Percentiles rank a stretch among this genome's conserved stretches.
These are phyloP conservation scores for Cladosporium sp. DNA, from an alignment of 2,329 filamentous ascomycete species.

Conservation along the genomic window DNA sequence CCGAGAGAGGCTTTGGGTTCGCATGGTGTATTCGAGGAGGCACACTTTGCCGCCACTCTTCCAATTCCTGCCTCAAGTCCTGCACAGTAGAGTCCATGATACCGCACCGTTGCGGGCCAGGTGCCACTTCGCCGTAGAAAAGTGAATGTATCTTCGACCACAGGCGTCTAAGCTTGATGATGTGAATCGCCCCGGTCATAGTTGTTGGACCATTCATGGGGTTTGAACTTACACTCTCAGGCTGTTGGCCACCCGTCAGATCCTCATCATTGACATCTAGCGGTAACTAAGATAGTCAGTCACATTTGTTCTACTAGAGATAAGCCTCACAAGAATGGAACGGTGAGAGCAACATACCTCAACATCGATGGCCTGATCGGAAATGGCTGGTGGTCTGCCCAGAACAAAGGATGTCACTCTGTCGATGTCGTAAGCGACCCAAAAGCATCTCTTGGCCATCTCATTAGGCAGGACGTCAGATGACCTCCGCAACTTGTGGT, in stretches of 20 bases:
- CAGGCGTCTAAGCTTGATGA: conserved; percentile 24
- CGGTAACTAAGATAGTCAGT: background rate
- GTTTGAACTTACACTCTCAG: conserved; percentile 12
- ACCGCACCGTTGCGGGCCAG: conserved; percentile 8
- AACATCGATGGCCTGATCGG: conserved; percentile 25
- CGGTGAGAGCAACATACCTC: conserved; percentile 20
- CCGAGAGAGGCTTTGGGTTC: conserved; percentile 18
- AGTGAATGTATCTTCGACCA: conserved; percentile 23
- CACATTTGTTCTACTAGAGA: no score
- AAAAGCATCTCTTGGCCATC: conserved; percentile 32
- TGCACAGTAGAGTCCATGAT: conserved; percentile 19
- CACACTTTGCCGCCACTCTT: conserved; percentile 22
- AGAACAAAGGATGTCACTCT: conserved; percentile 30
- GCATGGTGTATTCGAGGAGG: conserved; percentile 15
- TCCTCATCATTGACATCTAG: background rate
- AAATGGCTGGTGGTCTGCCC: conserved; percentile 28
- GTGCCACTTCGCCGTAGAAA: conserved; percentile 15
- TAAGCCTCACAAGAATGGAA: background rate
- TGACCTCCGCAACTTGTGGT: conserved; percentile 14
- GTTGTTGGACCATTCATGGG: conserved; percentile 18
- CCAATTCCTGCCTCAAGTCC: conserved; percentile 21
- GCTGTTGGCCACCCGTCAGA: background rate
- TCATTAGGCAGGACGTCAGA: conserved; percentile 24
- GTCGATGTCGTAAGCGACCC: conserved; percentile 34
- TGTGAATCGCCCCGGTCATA: conserved; percentile 26